These are phyloP conservation scores for Exophiala xenobiotica DNA, from an alignment of 2,329 filamentous ascomycete genomes.

Conservation along the genomic window DNA sequence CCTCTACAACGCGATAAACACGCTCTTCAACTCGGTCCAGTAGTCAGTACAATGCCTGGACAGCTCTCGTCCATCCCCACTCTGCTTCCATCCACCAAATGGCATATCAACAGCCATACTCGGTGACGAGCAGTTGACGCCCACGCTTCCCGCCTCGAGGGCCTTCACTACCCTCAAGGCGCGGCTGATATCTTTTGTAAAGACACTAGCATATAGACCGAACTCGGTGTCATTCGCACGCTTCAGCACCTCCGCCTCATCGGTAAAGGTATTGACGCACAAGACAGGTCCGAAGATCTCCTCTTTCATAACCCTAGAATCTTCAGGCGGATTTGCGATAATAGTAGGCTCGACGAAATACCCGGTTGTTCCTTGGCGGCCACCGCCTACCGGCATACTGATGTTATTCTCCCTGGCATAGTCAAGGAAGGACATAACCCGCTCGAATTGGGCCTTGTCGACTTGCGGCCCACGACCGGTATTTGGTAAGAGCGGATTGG, in stretches of 20 bases:
- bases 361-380: slow-evolving; percentile 44
- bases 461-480: slow-evolving; percentile 61
- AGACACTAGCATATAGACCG: slow-evolving; percentile 64
- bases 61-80: slow-evolving; percentile 31
- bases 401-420: slow-evolving; percentile 56
- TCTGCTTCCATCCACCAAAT: slow-evolving; percentile 32
- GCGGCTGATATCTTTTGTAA: slow-evolving; percentile 51
- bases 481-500: slow-evolving; percentile 40
- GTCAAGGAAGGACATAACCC: slow-evolving; percentile 55
- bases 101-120: slow-evolving; percentile 37
- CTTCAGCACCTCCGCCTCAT: slow-evolving; percentile 59
- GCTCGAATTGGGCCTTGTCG: slow-evolving; percentile 64
- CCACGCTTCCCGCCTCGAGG: slow-evolving; percentile 59
- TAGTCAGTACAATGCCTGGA: slow-evolving; percentile 50
- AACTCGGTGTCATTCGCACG: slow-evolving; percentile 55
- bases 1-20: slow-evolving; percentile 25
- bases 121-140: slow-evolving; percentile 53
- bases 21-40: slow-evolving; percentile 59
- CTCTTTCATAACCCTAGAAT: slow-evolving; percentile 56
- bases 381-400: slow-evolving; percentile 52
- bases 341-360: slow-evolving; percentile 64
- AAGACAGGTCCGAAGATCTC: slow-evolving; percentile 66
- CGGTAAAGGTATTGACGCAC: slow-evolving; percentile 59
- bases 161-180: slow-evolving; percentile 54
- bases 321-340: slow-evolving; percentile 56